Base-by-base conservation (phyloP, 805 yeast species). In the Candida pseudoglaebosa region DNA sequence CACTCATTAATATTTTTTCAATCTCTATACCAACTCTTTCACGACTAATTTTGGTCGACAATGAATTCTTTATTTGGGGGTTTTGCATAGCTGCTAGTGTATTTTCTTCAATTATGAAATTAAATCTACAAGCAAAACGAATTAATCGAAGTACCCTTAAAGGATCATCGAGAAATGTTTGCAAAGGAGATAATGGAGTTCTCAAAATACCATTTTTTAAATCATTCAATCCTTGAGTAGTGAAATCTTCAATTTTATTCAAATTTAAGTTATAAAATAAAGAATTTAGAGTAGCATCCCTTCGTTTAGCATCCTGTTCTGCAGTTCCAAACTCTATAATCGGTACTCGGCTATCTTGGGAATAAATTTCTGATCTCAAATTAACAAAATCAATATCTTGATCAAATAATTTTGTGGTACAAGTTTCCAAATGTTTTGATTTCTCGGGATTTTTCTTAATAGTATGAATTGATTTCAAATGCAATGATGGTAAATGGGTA, bases 231-330 rank as follows among this genome's bases (percentile, higher is more conserved):
- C 99, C 99, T 15, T 59, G 51, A 0, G 75, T 77, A 0, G 99
- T 93, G 43, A 82, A 78, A 60, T 93, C 99, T 57, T 93, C 99
- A 17, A 93, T 80, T 42, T 71, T 48, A 10, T 68, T 69, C 4
- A 80, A 75, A 38, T 74, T 73, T 37, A 93, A 72, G 59, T 93
- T 93, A 61, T 84, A 93, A 54, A 93, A 93, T 17, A 93, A 64
- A 0, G 99, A 95, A 58, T 93, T 93, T 38, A 93, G 65, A 0
- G 99, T 93, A 2, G 98, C 98, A 64, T 93, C 99, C 54, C 99
- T 72, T 52, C 99, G 74, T 47, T 78, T 66, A 0, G 98, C 96
- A 60, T 93, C 99, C 54, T 91, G 85, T 44, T 77, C 73, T 0
- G 98, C 91, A 0, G 98, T 89, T 0, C 99, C 99, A 51, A 80